Evolutionary conservation across 768 basidiomycete species (phyloP), one percentile per base, ranked within the genome.

Genomic region (Piloderma croceum): DNA sequence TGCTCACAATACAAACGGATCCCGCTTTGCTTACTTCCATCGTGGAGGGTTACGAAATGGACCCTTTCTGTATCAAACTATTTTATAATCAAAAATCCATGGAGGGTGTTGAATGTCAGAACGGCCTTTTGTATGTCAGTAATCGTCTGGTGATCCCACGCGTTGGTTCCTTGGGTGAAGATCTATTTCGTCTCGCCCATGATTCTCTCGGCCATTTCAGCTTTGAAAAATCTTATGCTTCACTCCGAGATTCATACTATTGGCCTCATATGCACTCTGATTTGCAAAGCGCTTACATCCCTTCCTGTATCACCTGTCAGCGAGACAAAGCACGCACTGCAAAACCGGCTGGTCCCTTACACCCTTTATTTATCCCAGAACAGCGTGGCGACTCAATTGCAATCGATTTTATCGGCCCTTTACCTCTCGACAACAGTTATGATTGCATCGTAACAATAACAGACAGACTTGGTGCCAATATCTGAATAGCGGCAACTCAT

Each of bases 121-220:
- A 54, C 29, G 59, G 48, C 0, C 42, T 65, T 0, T 52, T 49
- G 44, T 65, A 50, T 24, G 35, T 61, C 11, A 51, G 47, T 0
- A 34, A 52, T 13, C 38, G 52, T 0, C 39, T 58, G 0, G 41
- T 7, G 53, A n/a, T n/a, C n/a, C n/a, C n/a, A n/a, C n/a, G n/a
- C n/a, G n/a, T n/a, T n/a, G n/a, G n/a, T n/a, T n/a, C n/a, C 63
- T 2, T 60, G 55, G 0, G 18, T 42, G 0, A n/a, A 31, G 3
- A 19, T 19, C 7, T 17, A 13, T 2, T 25, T 25, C 36, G 35
- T 54, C 3, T 62, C 2, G 58, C 56, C 0, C 65, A 65, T 36
- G 49, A 52, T 36, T 22, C 39, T 0, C 37, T 59, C 0, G 61
- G 62, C 0, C 61, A 67, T 47, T 63, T 70, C 37, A 57, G 67